Evolutionary conservation across 148 eudicot species (phyloP), one percentile per base, ranked within the genome.

Genomic region (Beta vulgaris): DNA sequence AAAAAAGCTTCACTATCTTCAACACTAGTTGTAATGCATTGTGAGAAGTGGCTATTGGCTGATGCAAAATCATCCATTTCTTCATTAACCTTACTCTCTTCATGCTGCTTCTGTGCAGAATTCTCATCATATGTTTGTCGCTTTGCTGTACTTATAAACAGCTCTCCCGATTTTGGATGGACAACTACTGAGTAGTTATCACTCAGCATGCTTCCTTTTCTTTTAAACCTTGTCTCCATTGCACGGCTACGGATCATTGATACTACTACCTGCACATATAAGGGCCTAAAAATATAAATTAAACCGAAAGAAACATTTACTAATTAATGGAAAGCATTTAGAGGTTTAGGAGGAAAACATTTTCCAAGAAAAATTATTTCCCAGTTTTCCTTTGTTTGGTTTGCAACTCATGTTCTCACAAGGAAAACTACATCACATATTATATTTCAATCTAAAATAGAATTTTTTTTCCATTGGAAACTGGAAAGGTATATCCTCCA

Each of bases 201-300:
- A 15, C 44, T 69, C 70, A 42, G 32, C 29, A 79, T 65, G 59
- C 74, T 75, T 77, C 74, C 42, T 61, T 77, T 84, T 16, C 94
- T 80, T 77, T 74, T 90, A 19, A 79, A 59, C 77, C 85, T 91
- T 0, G 95, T 87, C 69, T 90, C 93, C 88, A 86, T 88, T 74
- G 91, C 93, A 76, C 86, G 83, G 25, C 76, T 88, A 58, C 82
- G 80, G 68, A 90, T 79, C 79, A 80, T 88, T 25, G 89, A 87
- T 25, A 91, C 86, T 55, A 90, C 80, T 62, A 71, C 79, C 98
- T 93, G 93, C 54, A 73, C 71, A 68, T 1, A 55, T 5, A 46
- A 26, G 4, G 32, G 19, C 8, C 77, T 14, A 54, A 58, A 69
- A 26, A 29, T 12, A 14, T 6, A 15, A 62, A 7, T 14, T 15